Conservation (phyloP, 805 yeast species). For the Candida nitratophila region DNA sequence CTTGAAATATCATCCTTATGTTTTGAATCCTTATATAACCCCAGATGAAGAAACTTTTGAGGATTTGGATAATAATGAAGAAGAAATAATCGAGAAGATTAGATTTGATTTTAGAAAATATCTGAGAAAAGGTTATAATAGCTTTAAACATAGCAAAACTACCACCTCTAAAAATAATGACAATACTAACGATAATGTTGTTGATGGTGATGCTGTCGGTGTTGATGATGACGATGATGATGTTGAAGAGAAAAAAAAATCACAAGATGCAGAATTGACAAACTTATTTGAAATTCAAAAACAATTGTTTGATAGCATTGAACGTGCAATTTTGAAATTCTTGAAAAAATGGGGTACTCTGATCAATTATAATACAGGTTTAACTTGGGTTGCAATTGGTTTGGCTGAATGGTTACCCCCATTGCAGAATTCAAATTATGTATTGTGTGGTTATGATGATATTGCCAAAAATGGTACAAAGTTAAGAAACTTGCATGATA, state of each 20-base stretch:
- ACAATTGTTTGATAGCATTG: constrained; percentile 48
- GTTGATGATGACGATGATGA: too few relatives aligned
- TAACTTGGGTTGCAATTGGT: constrained; percentile 84
- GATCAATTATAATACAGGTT: constrained; percentile 71
- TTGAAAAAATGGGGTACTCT: constrained; percentile 71
- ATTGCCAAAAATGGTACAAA: constrained; percentile 30
- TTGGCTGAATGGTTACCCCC: constrained; percentile 88
- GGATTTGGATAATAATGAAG: constrained; percentile 22
- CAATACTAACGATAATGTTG: background rate
- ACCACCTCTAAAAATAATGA: constrained; percentile 7
- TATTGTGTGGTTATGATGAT: constrained; percentile 47
- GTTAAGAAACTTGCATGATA: constrained; percentile 22
- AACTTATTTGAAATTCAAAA: constrained; percentile 39
- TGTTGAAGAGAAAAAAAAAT: too few relatives aligned
- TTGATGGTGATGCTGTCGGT: too few relatives aligned
- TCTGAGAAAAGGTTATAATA: constrained; percentile 37
- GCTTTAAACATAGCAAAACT: constrained; percentile 7
- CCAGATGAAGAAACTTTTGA: constrained; percentile 44
- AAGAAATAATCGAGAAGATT: constrained; percentile 25
- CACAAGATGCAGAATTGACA: constrained; percentile 17
- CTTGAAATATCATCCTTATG: constrained; percentile 79
- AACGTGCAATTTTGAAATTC: constrained; percentile 56
- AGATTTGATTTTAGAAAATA: constrained; percentile 56
- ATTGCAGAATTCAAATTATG: constrained; percentile 43
- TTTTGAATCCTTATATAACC: constrained; percentile 62